Percentiles rank a stretch among this genome's conserved stretches.
Evolutionary conservation across 2,329 filamentous ascomycete species (phyloP).

Genomic region (Alternaria rosae): DNA sequence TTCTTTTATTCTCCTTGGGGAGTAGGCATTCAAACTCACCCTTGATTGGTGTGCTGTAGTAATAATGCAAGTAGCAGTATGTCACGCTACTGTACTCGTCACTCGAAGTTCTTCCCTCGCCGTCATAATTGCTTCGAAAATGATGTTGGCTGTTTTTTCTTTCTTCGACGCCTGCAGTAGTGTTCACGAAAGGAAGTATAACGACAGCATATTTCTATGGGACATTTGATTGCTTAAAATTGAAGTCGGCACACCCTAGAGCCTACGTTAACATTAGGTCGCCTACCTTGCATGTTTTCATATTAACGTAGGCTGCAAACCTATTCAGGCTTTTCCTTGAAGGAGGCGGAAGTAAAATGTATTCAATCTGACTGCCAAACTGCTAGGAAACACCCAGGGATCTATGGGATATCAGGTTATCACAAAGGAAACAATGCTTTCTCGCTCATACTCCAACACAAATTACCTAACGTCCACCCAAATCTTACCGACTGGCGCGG

Average conservation of each 20-base stretch:
- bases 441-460: conserved; percentile 1
- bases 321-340: background rate
- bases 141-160: background rate
- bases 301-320: background rate
- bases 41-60: background rate
- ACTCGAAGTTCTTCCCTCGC: background rate
- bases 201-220: background rate
- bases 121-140: background rate
- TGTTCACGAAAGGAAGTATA: background rate
- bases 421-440: conserved; percentile 16
- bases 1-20: background rate
- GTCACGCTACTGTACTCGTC: background rate
- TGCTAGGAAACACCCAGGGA: conserved; percentile 16
- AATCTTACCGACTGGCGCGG: conserved; percentile 59
- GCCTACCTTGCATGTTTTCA: background rate
- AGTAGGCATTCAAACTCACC: background rate
- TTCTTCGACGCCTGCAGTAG: background rate
- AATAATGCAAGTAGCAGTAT: background rate
- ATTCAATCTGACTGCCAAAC: conserved; percentile 14
- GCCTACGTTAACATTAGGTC: background rate
- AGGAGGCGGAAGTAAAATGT: background rate
- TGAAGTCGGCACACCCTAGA: background rate
- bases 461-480: background rate
- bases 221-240: background rate
- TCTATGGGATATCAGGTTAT: conserved; percentile 21